Evolutionary conservation across 1,139 yeast genomes (phyloP).

Genomic region (Taphrina pruni): DNA sequence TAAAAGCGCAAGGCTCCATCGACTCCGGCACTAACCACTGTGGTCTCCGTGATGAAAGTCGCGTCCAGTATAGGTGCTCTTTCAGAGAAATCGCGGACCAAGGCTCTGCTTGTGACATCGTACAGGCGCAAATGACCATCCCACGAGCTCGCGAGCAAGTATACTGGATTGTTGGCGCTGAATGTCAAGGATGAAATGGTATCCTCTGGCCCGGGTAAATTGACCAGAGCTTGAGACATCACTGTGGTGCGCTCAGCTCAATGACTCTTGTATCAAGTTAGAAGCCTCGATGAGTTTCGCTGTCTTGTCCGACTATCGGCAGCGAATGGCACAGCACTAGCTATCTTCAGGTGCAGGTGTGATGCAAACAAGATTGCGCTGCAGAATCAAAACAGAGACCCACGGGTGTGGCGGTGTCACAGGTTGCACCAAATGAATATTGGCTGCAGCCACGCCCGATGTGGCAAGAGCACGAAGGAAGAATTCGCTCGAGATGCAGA

Average conservation of each 20-base stretch:
- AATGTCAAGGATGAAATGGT: constrained; percentile 42
- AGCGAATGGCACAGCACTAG: no score
- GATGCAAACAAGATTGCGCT: background rate
- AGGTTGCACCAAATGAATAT: background rate
- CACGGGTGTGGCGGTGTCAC: no score
- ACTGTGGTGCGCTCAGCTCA: background rate
- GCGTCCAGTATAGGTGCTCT: constrained; percentile 43
- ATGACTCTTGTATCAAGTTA: no score
- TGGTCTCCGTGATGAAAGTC: constrained; percentile 43
- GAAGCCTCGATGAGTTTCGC: no score
- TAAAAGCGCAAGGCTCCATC: constrained; percentile 42
- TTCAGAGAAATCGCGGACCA: constrained; percentile 46
- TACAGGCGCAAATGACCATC: constrained; percentile 51
- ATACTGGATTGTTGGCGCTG: constrained; percentile 36
- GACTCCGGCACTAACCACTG: constrained; percentile 42
- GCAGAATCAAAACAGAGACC: background rate
- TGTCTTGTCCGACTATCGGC: no score
- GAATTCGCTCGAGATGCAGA: background rate
- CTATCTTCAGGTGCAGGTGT: background rate
- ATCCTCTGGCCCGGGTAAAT: constrained; percentile 41
- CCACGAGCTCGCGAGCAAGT: constrained; percentile 53
- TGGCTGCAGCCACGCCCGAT: constrained; percentile 11
- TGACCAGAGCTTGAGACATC: constrained; percentile 11
- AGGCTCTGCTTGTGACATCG: constrained; percentile 47
- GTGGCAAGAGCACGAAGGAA: constrained; percentile 6